Base-by-base conservation (phyloP, 2,329 filamentous ascomycete genomes). In the Claviceps paspali region DNA sequence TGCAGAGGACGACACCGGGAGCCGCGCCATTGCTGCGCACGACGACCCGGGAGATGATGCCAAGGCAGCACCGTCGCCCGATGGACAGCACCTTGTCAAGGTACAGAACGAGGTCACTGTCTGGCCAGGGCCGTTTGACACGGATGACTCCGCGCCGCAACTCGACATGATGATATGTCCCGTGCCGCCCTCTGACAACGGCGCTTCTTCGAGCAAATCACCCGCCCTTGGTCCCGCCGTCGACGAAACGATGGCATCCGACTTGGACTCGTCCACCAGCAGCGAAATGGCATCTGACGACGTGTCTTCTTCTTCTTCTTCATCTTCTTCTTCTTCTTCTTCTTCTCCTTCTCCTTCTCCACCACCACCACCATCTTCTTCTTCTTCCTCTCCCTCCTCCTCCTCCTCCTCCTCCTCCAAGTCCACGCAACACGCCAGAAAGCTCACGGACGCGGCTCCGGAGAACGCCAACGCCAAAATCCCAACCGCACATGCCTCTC, bases 1-100 rank as follows among this genome's bases (percentile, higher is more conserved):
- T 63, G 41, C 51, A 10, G 36, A 47, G 29, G 36, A 53, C 45
- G 41, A 52, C 42, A 14, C 19, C 5, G 15, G 23, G 10, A 26
- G 19, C 4, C 31, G 21, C n/a, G 11, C 33, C 6, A 11, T 29
- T 28, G 22, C 14, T 8, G n/a, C 26, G 6, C 23, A n/a, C n/a
- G n/a, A n/a, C n/a, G n/a, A 39, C 26, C 30, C 22, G 18, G 18
- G 30, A n/a, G 21, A 35, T 15, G 5, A 7, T 9, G 22, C 15
- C 12, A 6, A 29, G 5, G 6, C 18, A 12, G 29, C n/a, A 15
- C 26, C 29, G n/a, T 8, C 12, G 9, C 27, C 4, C 12, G 12
- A n/a, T 9, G 6, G 23, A 11, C 21, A 15, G 8, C n/a, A 26
- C 12, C 3, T 29, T 11, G 17, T 27, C 15, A 12, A 11, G 5